A percentile compares a stretch with the other conserved stretches of the same genome.
phyloP scores from a whole-genome alignment of 2,329 filamentous ascomycete genomes.

The Diaporthe sp. region DNA sequence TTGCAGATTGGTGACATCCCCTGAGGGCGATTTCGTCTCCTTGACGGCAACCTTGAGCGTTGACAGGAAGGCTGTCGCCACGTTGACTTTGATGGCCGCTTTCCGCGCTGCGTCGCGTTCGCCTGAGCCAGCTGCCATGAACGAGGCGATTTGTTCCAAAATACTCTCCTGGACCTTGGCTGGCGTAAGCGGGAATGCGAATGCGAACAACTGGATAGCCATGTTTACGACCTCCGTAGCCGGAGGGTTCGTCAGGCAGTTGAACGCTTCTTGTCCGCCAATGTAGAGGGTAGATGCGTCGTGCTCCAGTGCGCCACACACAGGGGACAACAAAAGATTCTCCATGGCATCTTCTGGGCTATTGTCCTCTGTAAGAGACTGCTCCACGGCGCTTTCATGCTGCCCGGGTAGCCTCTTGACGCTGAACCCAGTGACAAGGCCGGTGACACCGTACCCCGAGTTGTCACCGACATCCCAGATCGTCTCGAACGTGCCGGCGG shows the following conservation, averaged over 20 bases:
- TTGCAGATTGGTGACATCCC: slow-evolving; percentile 79
- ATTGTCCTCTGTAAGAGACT: slow-evolving; percentile 62
- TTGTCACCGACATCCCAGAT: slow-evolving; percentile 98
- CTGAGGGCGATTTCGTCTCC: slow-evolving; percentile 80
- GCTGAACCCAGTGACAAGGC: slow-evolving; percentile 83
- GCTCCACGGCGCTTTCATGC: slow-evolving; percentile 66
- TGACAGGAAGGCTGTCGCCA: slow-evolving; percentile 84
- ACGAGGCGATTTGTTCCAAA: slow-evolving; percentile 92
- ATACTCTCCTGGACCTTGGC: slow-evolving; percentile 96
- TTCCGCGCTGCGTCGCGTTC: slow-evolving; percentile 90
- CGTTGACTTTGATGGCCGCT: slow-evolving; percentile 91
- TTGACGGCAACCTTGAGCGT: slow-evolving; percentile 87
- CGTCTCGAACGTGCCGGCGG: slow-evolving; percentile 90
- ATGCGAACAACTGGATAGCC: slow-evolving; percentile 92
- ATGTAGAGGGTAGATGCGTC: slow-evolving; percentile 88
- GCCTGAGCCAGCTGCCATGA: slow-evolving; percentile 83
- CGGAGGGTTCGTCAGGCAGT: slow-evolving; percentile 78
- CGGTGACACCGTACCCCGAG: slow-evolving; percentile 92
- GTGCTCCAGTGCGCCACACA: slow-evolving; percentile 88
- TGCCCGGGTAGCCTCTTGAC: slow-evolving; percentile 79
- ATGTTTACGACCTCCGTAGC: slow-evolving; percentile 95
- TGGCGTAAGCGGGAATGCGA: slow-evolving; percentile 89
- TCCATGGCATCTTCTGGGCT: slow-evolving; percentile 78
- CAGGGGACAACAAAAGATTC: slow-evolving; percentile 73
- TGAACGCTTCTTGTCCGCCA: slow-evolving; percentile 61